phyloP scores from a whole-genome alignment of 2,329 filamentous ascomycete species.

The Epicoccum sorghinum region DNA sequence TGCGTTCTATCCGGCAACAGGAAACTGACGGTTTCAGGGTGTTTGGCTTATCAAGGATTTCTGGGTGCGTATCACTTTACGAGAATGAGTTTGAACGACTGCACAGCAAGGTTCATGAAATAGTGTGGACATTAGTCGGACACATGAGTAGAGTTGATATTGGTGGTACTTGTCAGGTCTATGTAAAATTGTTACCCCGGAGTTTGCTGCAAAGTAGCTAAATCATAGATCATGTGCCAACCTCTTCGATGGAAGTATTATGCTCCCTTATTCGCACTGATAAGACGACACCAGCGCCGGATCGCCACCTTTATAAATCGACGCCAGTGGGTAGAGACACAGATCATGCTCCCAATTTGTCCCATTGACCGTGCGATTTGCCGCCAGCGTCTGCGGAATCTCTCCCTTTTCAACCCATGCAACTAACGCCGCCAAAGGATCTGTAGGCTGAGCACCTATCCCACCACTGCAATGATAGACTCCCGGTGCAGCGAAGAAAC shows the following conservation, averaged over 20 bases:
- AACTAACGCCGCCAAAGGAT: conserved; percentile 36
- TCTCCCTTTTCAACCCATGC: conserved; percentile 33
- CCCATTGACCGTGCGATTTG: conserved; percentile 14
- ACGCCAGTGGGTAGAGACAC: conserved; percentile 21
- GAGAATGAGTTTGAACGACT: neutral
- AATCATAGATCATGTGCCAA: neutral
- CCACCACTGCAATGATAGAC: conserved; percentile 27
- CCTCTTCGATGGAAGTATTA: too few species aligned
- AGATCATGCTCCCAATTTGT: conserved; percentile 11
- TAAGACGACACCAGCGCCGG: conserved; percentile 11
- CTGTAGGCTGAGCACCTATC: conserved; percentile 26
- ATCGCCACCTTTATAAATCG: conserved; percentile 17
- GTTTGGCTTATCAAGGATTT: conserved; percentile 2
- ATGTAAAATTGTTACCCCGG: too few species aligned
- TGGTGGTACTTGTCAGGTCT: too few species aligned
- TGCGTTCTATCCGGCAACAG: neutral
- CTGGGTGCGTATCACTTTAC: neutral
- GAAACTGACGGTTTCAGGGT: neutral
- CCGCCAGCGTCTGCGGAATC: conserved; percentile 19
- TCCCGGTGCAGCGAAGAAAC: conserved; percentile 28
- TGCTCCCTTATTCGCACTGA: neutral
- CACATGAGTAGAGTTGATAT: too few species aligned
- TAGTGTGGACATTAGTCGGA: too few species aligned
- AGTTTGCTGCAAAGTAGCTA: neutral
- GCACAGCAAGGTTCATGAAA: neutral